Conservation (phyloP, 2,329 filamentous ascomycete genomes). For the Septoria petroselini region DNA sequence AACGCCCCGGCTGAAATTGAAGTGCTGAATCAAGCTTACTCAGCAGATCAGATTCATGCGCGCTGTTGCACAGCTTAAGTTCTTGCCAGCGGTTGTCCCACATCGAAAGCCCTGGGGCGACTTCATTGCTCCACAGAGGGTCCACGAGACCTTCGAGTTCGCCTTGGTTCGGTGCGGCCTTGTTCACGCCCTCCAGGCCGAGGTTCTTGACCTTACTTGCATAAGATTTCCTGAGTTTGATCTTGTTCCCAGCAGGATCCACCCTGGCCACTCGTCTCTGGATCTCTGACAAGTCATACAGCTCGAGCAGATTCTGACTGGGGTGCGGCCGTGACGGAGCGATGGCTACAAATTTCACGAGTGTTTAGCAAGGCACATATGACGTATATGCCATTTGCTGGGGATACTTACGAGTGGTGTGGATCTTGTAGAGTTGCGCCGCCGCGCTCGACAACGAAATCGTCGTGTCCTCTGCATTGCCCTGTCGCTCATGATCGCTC, state of each 20-base stretch:
- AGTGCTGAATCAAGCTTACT: slow-evolving; percentile 43
- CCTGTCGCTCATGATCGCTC: slow-evolving; percentile 49
- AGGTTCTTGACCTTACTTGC: slow-evolving; percentile 53
- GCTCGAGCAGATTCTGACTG: slow-evolving; percentile 56
- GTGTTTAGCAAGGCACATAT: slow-evolving; percentile 38
- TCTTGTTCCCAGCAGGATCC: slow-evolving; percentile 64
- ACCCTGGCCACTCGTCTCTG: slow-evolving; percentile 58
- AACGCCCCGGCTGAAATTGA: slow-evolving; percentile 43
- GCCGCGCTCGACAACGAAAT: slow-evolving; percentile 4
- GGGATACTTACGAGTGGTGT: slow-evolving; percentile 35
- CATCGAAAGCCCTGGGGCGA: slow-evolving; percentile 12
- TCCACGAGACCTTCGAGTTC: slow-evolving; percentile 39
- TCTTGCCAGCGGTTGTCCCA: slow-evolving; percentile 40
- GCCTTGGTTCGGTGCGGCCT: slow-evolving; percentile 42
- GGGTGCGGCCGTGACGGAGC: slow-evolving; percentile 53
- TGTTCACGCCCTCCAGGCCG: slow-evolving; percentile 50
- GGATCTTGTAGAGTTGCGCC: slow-evolving; percentile 31
- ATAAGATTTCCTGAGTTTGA: slow-evolving; percentile 59
- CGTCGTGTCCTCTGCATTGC: slow-evolving; percentile 2
- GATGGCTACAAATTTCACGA: slow-evolving; percentile 40
- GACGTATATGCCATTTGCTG: slow-evolving; percentile 25
- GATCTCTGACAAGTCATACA: slow-evolving; percentile 56
- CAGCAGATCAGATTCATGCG: slow-evolving; percentile 34
- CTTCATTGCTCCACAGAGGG: slow-evolving; percentile 30
- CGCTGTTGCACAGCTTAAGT: slow-evolving; percentile 40